Evolutionary conservation across 768 basidiomycete species (phyloP).

Genomic region (Agaricus blazei): DNA sequence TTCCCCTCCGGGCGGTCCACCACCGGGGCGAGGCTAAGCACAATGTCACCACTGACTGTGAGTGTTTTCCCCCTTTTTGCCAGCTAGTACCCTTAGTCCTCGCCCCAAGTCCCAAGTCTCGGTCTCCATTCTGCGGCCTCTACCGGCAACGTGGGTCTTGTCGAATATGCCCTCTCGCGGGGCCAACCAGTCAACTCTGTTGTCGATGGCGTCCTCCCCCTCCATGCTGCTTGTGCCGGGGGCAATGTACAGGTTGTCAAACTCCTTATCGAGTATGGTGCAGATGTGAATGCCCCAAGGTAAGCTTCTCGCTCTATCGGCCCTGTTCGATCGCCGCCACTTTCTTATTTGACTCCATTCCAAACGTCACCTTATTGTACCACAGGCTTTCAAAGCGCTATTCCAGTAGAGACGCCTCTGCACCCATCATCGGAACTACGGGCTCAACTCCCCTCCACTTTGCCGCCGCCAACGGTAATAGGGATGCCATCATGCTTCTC

Average conservation of each 20-base stretch:
- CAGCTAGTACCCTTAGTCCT: constrained; percentile 9
- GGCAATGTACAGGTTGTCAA: constrained; percentile 86
- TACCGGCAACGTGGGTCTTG: constrained; percentile 87
- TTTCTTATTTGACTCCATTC: constrained; percentile 12
- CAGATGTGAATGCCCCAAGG: constrained; percentile 98
- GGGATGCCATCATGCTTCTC: constrained; percentile 68
- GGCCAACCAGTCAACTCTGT: constrained; percentile 97
- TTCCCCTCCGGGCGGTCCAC: constrained; percentile 40
- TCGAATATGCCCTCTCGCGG: constrained; percentile 86
- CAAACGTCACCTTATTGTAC: constrained; percentile 5
- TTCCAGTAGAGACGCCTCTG: constrained; percentile 56
- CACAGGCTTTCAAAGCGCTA: constrained; percentile 68
- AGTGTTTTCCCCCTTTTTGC: constrained; percentile 16
- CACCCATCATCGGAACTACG: constrained; percentile 73
- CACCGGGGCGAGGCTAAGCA: constrained; percentile 51
- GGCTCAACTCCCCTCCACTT: constrained; percentile 96
- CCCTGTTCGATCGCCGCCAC: constrained; percentile 5
- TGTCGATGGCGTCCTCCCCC: constrained; percentile 91
- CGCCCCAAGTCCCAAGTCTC: constrained; percentile 59
- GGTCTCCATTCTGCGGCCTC: constrained; percentile 75
- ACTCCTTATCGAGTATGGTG: constrained; percentile 86
- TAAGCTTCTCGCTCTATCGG: constrained; percentile 26
- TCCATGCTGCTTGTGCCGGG: constrained; percentile 91
- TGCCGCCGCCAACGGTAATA: constrained; percentile 93
- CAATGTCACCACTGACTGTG: constrained; percentile 56